Percentiles rank a stretch among this genome's conserved stretches.
Conservation (phyloP, 495 filamentous ascomycete genomes). For the Talaromyces stipitatus region DNA sequence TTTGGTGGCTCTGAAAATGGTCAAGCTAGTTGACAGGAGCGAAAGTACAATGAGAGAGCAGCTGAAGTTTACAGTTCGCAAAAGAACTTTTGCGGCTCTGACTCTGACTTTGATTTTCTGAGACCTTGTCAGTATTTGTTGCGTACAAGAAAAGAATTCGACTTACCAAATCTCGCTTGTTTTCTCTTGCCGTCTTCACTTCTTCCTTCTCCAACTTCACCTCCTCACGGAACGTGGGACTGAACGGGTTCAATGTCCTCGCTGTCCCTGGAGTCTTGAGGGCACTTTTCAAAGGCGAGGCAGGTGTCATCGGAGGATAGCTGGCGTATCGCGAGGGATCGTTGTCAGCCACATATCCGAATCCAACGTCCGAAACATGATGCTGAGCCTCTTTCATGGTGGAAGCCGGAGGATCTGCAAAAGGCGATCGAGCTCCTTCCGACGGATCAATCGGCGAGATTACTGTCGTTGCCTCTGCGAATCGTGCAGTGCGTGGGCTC, state of each 20-base stretch:
- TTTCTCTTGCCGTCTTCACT: conserved; percentile 66
- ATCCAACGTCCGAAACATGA: conserved; percentile 73
- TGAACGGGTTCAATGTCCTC: conserved; percentile 58
- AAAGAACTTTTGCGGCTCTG: conserved; percentile 86
- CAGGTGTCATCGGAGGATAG: conserved; percentile 53
- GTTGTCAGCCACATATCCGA: conserved; percentile 72
- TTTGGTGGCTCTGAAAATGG: conserved; percentile 82
- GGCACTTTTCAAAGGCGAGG: conserved; percentile 75
- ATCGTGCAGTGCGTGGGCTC: conserved; percentile 73
- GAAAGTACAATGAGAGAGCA: conserved; percentile 91
- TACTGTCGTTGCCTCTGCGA: conserved; percentile 84
- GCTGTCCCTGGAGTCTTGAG: conserved; percentile 78
- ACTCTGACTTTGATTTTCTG: conserved; percentile 92
- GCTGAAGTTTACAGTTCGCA: conserved; percentile 90
- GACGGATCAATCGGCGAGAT: conserved; percentile 69
- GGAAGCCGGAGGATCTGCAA: conserved; percentile 52
- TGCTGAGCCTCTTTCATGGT: conserved; percentile 36
- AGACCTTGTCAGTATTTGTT: background rate
- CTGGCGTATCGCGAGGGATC: conserved; percentile 43
- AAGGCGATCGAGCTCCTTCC: conserved; percentile 48
- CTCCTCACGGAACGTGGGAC: conserved; percentile 84
- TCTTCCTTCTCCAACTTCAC: conserved; percentile 76
- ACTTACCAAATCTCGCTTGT: conserved; percentile 78
- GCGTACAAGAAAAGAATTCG: background rate
- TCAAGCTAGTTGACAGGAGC: conserved; percentile 75